Evolutionary conservation across 179 eudicot species (phyloP), one percentile per base, ranked within the genome.

Genomic region (Drosera spatulata): DNA sequence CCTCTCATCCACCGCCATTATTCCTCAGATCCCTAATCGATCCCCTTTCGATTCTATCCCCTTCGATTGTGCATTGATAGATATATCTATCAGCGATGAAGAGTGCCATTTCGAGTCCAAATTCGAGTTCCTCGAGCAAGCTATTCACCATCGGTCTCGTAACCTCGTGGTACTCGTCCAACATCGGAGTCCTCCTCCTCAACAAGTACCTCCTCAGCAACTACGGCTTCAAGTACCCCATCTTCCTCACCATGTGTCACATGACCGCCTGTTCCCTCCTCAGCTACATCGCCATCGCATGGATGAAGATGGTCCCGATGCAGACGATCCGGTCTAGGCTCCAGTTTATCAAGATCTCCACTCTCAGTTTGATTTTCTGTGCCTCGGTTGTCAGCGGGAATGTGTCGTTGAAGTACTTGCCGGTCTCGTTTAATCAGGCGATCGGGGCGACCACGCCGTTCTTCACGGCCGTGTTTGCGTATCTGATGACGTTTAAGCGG

Each of bases 191-290:
- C 12, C 33, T 62, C 45, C 44, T 53, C 40, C 54, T 62, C 8
- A 62, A 62, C 58, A 62, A 62, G 66, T 62, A 62, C 39, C 46
- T 62, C n/a, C 50, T 62, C 3, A 62, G 66, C 45, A 62, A 62
- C 33, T 62, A 62, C n/a, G 66, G 66, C 41, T 62, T 62, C 58
- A 62, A 53, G 37, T 62, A 62, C 33, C 66, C 66, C 10, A 62
- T 62, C 50, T 62, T 62, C 54, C 66, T 62, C 47, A 61, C 66
- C 58, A 49, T 62, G 58, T 62, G 66, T 53, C 66, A 62, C 10
- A 62, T 62, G 66, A 62, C 66, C 4, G 66, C 66, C 53, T 62
- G 66, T 44, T 62, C 66, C 45, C 15, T 62, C 50, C 66, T 62
- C 41, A 62, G 66, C 58, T 62, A 62, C 58, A 43, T 62, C 42